phyloP scores from a whole-genome alignment of 495 filamentous ascomycete genomes.

The Hamigera avellanea region DNA sequence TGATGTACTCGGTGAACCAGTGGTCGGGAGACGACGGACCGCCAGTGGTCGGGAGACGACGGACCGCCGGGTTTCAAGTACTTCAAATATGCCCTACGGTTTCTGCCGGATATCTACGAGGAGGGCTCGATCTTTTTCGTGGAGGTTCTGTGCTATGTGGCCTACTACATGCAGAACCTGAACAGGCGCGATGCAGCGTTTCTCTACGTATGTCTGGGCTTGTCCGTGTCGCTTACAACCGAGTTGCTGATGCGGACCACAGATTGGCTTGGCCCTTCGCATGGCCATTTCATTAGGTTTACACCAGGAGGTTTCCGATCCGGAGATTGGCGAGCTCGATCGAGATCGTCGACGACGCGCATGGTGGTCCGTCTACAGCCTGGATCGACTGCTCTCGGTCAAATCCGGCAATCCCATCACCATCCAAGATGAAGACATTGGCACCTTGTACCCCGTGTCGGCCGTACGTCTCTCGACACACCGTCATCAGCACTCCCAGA shows the following conservation, averaged over 20 bases:
- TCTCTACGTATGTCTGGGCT: slow-evolving; percentile 28
- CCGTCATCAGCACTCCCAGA: no score
- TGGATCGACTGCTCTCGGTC: slow-evolving; percentile 34
- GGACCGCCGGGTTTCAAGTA: slow-evolving; percentile 40
- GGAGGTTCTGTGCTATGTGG: slow-evolving; percentile 37
- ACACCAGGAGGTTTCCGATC: slow-evolving; percentile 35
- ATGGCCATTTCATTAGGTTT: slow-evolving; percentile 41
- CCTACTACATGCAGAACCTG: slow-evolving; percentile 42
- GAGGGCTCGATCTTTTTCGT: slow-evolving; percentile 39
- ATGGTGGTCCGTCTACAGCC: slow-evolving; percentile 42
- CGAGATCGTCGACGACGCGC: slow-evolving; percentile 35
- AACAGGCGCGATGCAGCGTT: slow-evolving; percentile 39
- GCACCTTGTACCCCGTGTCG: slow-evolving; percentile 24
- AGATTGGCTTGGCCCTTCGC: slow-evolving; percentile 38
- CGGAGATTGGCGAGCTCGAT: slow-evolving; percentile 18
- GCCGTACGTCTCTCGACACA: no score
- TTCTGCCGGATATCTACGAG: slow-evolving; percentile 39
- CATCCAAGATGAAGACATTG: slow-evolving; percentile 39
- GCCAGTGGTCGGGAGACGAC: slow-evolving; percentile 35
- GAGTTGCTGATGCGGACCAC: no score
- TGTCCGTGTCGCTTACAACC: no score
- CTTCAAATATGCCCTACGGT: slow-evolving; percentile 34
- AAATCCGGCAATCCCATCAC: slow-evolving; percentile 40
- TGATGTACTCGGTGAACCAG: slow-evolving; percentile 44
- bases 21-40: no score